These are phyloP conservation scores for Myxozyma lipomycoides DNA, from an alignment of 805 yeast genomes.

Conservation along the genomic window DNA sequence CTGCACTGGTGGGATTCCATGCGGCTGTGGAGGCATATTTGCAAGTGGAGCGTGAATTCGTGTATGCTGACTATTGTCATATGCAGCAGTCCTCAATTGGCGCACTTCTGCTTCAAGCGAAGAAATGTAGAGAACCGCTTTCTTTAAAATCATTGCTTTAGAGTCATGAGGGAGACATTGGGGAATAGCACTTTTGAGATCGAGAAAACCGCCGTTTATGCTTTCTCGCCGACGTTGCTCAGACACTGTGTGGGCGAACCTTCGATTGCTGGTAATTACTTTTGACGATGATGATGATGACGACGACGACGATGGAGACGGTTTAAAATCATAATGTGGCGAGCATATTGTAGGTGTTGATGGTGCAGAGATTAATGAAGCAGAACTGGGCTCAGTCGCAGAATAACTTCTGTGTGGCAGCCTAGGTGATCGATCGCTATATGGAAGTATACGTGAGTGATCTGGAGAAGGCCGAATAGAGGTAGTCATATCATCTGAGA, in stretches of 20 bases:
- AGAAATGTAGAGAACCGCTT: conserved; percentile 44
- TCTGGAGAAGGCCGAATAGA: too few species aligned
- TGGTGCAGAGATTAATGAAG: too few species aligned
- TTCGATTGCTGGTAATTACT: conserved; percentile 23
- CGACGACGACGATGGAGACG: too few species aligned
- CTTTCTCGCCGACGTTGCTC: conserved; percentile 47
- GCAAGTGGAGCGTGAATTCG: neutral
- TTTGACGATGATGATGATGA: conserved; percentile 1
- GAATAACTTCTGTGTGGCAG: too few species aligned
- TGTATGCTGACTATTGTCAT: neutral
- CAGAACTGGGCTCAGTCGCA: too few species aligned
- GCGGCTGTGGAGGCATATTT: neutral
- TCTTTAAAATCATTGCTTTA: conserved; percentile 44
- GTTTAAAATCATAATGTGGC: too few species aligned
- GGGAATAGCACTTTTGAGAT: conserved; percentile 42
- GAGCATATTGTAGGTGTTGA: too few species aligned
- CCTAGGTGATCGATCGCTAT: too few species aligned
- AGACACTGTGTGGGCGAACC: conserved; percentile 45
- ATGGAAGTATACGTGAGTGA: too few species aligned
- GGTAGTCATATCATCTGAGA: too few species aligned
- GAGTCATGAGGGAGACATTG: conserved; percentile 44
- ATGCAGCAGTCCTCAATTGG: conserved; percentile 21
- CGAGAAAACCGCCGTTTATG: conserved; percentile 46
- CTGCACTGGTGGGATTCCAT: too few species aligned
- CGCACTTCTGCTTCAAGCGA: conserved; percentile 37